These are phyloP conservation scores for Talaromyces sp. DNA, from an alignment of 2,329 filamentous ascomycete genomes.

Conservation along the genomic window DNA sequence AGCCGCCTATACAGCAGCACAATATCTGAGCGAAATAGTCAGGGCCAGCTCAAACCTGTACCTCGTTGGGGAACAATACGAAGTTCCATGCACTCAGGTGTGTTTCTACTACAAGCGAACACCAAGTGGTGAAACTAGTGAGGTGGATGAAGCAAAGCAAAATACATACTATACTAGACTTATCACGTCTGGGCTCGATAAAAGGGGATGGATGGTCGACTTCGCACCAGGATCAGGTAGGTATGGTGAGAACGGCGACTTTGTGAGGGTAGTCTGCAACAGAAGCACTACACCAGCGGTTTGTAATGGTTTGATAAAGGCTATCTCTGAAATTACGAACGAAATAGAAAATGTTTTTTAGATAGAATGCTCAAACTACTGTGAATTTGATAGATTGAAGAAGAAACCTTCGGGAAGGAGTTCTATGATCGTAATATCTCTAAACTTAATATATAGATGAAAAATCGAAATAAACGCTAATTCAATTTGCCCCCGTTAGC, in stretches of 20 bases:
- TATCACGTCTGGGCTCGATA: not conserved
- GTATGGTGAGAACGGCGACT: not conserved
- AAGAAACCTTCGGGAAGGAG: no score
- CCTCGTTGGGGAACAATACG: not conserved
- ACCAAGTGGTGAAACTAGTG: not conserved
- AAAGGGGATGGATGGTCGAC: not conserved
- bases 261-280: no score
- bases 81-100: not conserved
- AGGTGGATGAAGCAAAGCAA: not conserved
- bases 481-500: no score
- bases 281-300: no score
- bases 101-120: not conserved
- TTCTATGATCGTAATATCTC: no score
- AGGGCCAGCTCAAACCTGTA: not conserved
- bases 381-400: no score
- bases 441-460: no score
- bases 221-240: not conserved
- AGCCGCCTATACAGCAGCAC: not conserved
- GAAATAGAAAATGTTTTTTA: no score
- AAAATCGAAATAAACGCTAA: no score
- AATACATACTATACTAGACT: not conserved
- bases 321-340: no score
- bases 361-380: no score
- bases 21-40: not conserved
- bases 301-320: no score